Evolutionary conservation across 768 basidiomycete species (phyloP).

Genomic region (Sarcodon sp.): DNA sequence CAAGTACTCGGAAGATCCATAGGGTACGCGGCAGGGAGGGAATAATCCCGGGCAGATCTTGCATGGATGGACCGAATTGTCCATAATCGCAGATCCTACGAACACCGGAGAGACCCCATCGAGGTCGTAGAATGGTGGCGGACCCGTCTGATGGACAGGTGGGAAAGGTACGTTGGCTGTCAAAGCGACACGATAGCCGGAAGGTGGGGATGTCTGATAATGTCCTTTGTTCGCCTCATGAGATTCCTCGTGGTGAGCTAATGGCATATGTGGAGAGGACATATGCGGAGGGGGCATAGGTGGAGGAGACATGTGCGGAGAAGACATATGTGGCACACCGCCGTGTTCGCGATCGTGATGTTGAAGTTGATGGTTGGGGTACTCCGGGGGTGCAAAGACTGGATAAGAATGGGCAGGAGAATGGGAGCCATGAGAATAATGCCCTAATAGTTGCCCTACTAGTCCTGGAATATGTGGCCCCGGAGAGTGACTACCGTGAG

Average conservation of each 20-base stretch:
- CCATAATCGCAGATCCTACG: constrained; percentile 63
- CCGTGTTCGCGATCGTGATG: too few relatives aligned
- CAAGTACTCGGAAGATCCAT: constrained; percentile 42
- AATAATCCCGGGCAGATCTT: constrained; percentile 54
- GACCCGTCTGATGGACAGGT: constrained; percentile 24
- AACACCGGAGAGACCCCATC: constrained; percentile 49
- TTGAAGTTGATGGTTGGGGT: not conserved
- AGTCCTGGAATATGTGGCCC: not conserved
- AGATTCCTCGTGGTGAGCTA: not conserved
- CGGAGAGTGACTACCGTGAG: too few relatives aligned
- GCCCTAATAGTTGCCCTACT: not conserved
- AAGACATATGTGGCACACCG: not conserved
- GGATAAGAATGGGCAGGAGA: not conserved
- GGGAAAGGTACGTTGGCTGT: constrained; percentile 33
- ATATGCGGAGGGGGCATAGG: not conserved
- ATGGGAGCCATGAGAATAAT: not conserved
- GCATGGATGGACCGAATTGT: constrained; percentile 64
- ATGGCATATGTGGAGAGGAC: not conserved
- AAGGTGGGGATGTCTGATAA: constrained; percentile 29
- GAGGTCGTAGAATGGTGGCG: constrained; percentile 40
- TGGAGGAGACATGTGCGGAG: not conserved
- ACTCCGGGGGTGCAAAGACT: not conserved
- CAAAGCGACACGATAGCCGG: constrained; percentile 56
- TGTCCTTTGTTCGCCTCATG: not conserved
- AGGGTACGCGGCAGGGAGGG: constrained; percentile 42